phyloP scores from a whole-genome alignment of 2,329 filamentous ascomycete genomes.

The Fusarium staphyleae region DNA sequence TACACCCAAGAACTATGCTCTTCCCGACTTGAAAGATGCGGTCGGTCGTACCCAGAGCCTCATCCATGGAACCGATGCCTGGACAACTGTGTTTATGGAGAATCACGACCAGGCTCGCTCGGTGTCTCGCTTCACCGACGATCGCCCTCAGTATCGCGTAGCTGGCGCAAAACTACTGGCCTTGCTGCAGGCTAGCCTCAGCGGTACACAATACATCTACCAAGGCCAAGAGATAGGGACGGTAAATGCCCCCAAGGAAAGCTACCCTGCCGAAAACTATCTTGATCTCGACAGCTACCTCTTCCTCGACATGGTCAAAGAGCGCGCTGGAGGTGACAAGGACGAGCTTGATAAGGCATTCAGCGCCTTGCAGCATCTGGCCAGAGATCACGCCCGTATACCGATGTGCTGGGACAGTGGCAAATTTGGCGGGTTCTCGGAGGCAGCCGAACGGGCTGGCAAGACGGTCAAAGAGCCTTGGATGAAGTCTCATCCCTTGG shows the following conservation, averaged over 20 bases:
- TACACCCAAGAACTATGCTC: slow-evolving; percentile 51
- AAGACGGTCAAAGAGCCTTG: slow-evolving; percentile 42
- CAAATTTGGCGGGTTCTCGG: slow-evolving; percentile 47
- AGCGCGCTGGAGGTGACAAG: slow-evolving; percentile 41
- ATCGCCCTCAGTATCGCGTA: slow-evolving; percentile 55
- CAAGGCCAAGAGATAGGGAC: slow-evolving; percentile 73
- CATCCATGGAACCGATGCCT: slow-evolving; percentile 61
- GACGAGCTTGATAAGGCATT: slow-evolving; percentile 48
- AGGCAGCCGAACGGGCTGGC: slow-evolving; percentile 45
- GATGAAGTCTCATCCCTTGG: slow-evolving; percentile 46
- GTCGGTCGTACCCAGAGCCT: slow-evolving; percentile 59
- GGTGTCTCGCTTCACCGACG: slow-evolving; percentile 61
- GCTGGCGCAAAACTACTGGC: slow-evolving; percentile 66
- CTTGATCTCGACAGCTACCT: slow-evolving; percentile 58
- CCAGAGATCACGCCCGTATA: slow-evolving; percentile 69
- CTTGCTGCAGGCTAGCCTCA: slow-evolving; percentile 58
- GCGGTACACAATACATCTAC: slow-evolving; percentile 70
- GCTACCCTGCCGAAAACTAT: slow-evolving; percentile 65
- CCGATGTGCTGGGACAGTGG: slow-evolving; percentile 67
- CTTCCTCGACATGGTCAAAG: slow-evolving; percentile 44
- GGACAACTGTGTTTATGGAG: slow-evolving; percentile 70
- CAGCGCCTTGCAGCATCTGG: slow-evolving; percentile 44
- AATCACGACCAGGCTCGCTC: slow-evolving; percentile 70
- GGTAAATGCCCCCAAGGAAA: slow-evolving; percentile 64
- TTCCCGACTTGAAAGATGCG: slow-evolving; percentile 57